Evolutionary conservation across 2,329 filamentous ascomycete species (phyloP), one percentile per base, ranked within the genome.

Genomic region (Cadophora luteo-olivacea): DNA sequence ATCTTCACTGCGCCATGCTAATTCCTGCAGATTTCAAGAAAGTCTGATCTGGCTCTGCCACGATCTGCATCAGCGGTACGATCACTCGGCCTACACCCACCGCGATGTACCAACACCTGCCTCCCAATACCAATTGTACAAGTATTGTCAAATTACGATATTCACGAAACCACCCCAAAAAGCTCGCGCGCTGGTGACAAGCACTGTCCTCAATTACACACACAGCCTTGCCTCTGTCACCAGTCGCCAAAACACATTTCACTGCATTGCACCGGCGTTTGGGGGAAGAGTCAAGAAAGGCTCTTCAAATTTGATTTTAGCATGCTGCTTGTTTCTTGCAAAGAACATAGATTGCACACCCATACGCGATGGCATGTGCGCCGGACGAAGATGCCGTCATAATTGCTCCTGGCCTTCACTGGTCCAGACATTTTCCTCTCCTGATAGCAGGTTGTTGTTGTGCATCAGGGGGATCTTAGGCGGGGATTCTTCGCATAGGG

Each of bases 381-480:
- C 80, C 78, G 78, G 79, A 79, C 79, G 77, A 78, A 77, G 74
- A 77, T 79, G 79, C 78, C 79, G 79, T 80, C 78, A 74, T 81
- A 82, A 82, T 79, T 76, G 72, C 67, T 71, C 73, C 70, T 72
- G 70, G 68, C 55, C 68, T 61, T 69, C 54, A 29, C 45, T 67
- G 64, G 64, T 70, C 64, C 36, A 52, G 61, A 61, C 52, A 48
- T 45, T 33, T 67, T 61, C 38, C 36, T 64, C 64, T 66, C 61
- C 52, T 62, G 65, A 66, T 57, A 38, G 48, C 24, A 25, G 38
- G 36, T 48, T 19, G n/a, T 65, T 48, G 62, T n/a, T 55, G 29
- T 5, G 54, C 41, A 57, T 58, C 32, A 58, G 33, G 33, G 29
- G 29, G 55, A 38, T 58, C 11, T 36, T 25, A 24, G 63, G 51